Conservation (phyloP, 1,139 yeast species). For the Maudiozyma humilis region DNA sequence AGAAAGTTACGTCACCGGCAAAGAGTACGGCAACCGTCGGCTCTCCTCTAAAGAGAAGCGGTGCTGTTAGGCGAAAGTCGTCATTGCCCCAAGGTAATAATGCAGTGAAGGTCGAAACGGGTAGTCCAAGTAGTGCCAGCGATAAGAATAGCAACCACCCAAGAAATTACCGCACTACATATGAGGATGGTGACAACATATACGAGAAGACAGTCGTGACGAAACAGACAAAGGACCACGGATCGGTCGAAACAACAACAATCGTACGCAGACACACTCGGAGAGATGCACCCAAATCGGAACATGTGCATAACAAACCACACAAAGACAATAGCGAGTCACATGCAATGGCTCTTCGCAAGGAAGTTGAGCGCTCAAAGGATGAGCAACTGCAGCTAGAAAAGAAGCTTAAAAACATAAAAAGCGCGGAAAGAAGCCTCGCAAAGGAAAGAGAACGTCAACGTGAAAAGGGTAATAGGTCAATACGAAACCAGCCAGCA, state of each 20-base stretch:
- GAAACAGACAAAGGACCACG: conserved; percentile 1
- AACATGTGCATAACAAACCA: not conserved
- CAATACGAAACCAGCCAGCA: not conserved
- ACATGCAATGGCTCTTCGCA: not conserved
- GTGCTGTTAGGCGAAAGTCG: not conserved
- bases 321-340: not conserved
- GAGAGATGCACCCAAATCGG: not conserved
- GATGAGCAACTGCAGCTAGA: not conserved
- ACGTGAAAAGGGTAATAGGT: not conserved
- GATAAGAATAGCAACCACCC: not conserved
- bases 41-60: conserved; percentile 2
- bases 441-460: not conserved
- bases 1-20: not conserved
- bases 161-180: not conserved
- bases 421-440: not conserved
- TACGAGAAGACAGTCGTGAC: conserved; percentile 2
- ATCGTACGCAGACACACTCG: conserved; percentile 1
- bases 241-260: conserved; percentile 2
- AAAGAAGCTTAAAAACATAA: not conserved
- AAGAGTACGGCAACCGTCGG: not conserved
- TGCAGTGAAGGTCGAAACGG: not conserved
- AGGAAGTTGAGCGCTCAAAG: not conserved
- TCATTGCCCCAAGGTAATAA: not conserved
- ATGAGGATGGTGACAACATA: conserved; percentile 1
- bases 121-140: not conserved